phyloP scores from a whole-genome alignment of 306 rosid species.

The Abrus pulchellus region DNA sequence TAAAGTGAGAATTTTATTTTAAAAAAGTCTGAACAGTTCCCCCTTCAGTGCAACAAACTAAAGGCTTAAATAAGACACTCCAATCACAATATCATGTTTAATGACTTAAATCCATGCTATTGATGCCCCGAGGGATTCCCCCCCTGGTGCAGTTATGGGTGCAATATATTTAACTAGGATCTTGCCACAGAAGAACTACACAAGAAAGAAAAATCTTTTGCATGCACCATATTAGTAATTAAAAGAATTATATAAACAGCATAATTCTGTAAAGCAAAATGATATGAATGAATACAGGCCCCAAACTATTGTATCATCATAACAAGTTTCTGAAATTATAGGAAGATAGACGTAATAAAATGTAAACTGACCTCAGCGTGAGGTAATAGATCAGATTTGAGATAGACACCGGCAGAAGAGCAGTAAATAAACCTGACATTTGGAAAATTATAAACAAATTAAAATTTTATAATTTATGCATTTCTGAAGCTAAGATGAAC shows the following conservation, averaged over 20 bases:
- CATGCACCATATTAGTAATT: background rate
- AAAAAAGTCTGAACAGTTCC: constrained; percentile 6
- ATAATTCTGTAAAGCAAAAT: constrained; percentile 2
- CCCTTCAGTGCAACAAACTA: background rate
- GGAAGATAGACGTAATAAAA: constrained; percentile 30
- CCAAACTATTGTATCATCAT: constrained; percentile 1
- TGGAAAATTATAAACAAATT: constrained; percentile 9
- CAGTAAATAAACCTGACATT: constrained; percentile 93
- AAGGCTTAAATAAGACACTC: constrained; percentile 6
- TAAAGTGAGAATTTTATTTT: background rate
- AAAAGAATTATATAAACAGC: background rate
- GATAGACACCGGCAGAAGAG: constrained; percentile 99
- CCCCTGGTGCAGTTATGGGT: too few relatives aligned
- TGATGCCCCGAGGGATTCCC: background rate
- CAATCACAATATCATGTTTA: constrained; percentile 1
- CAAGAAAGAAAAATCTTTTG: background rate
- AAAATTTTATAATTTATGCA: background rate
- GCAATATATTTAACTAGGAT: background rate
- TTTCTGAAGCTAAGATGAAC: background rate
- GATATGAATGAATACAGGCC: constrained; percentile 2
- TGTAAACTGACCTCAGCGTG: constrained; percentile 80
- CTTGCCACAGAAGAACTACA: background rate
- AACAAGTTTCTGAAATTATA: background rate
- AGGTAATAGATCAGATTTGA: constrained; percentile 83
- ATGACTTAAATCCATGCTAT: background rate